phyloP scores from a whole-genome alignment of 1,284 basidiomycete genomes.

The Peniophora sp. region DNA sequence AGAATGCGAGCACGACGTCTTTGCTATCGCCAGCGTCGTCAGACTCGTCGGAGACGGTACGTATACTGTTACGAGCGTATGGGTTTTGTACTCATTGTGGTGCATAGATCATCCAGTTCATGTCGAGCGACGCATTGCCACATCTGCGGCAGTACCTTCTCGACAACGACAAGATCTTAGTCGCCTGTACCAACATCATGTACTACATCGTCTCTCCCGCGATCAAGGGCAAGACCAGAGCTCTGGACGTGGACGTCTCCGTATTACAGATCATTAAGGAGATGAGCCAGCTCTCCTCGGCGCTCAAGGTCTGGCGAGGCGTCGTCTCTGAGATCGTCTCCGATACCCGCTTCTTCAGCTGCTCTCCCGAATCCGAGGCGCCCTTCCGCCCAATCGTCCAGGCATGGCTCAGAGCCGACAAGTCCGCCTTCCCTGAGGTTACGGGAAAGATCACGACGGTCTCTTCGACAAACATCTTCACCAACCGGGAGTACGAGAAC shows the following conservation, averaged over 20 bases:
- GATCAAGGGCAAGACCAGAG: conserved; percentile 63
- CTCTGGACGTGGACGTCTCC: conserved; percentile 60
- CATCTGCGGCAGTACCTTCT: conserved; percentile 75
- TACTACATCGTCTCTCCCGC: conserved; percentile 84
- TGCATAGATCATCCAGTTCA: conserved; percentile 62
- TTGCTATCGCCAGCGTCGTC: conserved; percentile 26
- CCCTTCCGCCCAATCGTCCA: conserved; percentile 80
- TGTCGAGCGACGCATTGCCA: conserved; percentile 67
- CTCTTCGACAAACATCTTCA: conserved; percentile 93
- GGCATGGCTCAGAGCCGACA: conserved; percentile 80
- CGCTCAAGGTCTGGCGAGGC: conserved; percentile 81
- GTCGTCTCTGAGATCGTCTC: conserved; percentile 77
- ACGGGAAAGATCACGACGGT: conserved; percentile 77
- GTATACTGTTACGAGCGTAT: conserved; percentile 24
- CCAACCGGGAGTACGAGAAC: conserved; percentile 93
- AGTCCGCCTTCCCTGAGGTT: conserved; percentile 79
- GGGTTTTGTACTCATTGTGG: conserved; percentile 6
- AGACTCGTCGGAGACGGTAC: not conserved
- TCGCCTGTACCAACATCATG: conserved; percentile 75
- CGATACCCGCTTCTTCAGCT: conserved; percentile 85
- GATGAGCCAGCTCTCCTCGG: conserved; percentile 72
- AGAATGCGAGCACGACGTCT: conserved; percentile 33
- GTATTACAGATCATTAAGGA: conserved; percentile 68
- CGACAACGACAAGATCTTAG: conserved; percentile 79
- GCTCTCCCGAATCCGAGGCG: conserved; percentile 42